Conservation (phyloP, 2,329 filamentous ascomycete species). For the Scedosporium apiospermum region DNA sequence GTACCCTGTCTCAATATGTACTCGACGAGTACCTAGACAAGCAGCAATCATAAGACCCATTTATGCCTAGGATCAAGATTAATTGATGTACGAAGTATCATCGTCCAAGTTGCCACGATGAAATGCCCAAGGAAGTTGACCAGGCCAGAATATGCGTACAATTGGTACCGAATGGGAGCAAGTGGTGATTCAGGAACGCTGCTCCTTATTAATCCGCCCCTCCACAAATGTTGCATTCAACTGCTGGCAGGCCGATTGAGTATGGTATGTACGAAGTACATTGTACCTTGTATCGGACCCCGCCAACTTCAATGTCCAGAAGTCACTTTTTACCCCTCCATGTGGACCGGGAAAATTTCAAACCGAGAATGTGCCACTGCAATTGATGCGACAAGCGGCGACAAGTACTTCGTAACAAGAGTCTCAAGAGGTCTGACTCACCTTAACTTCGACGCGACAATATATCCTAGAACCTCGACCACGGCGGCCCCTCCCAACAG, state of each 20-base stretch:
- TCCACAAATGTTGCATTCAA: neutral
- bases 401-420: neutral
- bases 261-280: neutral
- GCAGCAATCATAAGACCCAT: neutral
- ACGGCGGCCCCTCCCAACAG: neutral
- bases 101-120: no score
- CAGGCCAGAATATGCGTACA: no score
- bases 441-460: neutral
- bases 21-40: neutral
- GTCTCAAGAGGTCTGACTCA: neutral
- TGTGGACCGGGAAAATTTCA: neutral
- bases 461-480: neutral
- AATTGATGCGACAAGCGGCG: neutral
- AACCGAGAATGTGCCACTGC: neutral
- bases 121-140: no score
- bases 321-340: neutral
- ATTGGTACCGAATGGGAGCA: no score
- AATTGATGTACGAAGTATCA: no score
- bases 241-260: no score
- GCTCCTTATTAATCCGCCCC: neutral
- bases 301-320: neutral
- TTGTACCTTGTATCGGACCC: neutral
- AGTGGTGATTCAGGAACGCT: no score
- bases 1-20: neutral
- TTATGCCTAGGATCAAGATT: neutral